These are phyloP conservation scores for Ormosia semicastrata DNA, from an alignment of 306 rosid species.

Conservation along the genomic window DNA sequence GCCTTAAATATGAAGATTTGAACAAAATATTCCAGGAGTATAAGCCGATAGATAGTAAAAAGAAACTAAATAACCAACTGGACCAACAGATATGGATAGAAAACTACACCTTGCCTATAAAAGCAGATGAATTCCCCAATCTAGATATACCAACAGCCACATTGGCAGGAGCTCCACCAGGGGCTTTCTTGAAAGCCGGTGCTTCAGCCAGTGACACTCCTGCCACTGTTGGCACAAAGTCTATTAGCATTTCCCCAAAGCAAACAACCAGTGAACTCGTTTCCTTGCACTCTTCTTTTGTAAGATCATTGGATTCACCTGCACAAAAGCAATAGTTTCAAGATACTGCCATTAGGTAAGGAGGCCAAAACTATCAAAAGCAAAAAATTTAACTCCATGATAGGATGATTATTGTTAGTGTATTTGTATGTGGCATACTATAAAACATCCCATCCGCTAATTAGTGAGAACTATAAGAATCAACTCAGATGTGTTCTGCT, in stretches of 20 bases:
- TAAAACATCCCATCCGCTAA: background rate
- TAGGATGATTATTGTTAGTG: background rate
- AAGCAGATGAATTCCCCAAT: slow-evolving; percentile 83
- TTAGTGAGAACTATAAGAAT: background rate
- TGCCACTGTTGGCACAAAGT: slow-evolving; percentile 80
- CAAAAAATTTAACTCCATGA: background rate
- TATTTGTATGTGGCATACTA: background rate
- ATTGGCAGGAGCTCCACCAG: slow-evolving; percentile 98
- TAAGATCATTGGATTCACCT: slow-evolving; percentile 31
- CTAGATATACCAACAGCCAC: slow-evolving; percentile 85
- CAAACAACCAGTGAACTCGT: slow-evolving; percentile 61
- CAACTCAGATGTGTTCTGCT: background rate
- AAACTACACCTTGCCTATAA: slow-evolving; percentile 75
- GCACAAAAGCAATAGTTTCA: slow-evolving; percentile 18
- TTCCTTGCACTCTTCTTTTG: slow-evolving; percentile 29
- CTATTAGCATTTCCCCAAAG: slow-evolving; percentile 85
- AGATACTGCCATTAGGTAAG: background rate
- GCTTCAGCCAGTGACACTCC: slow-evolving; percentile 96
- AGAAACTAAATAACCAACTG: slow-evolving; percentile 2
- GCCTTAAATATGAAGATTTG: background rate
- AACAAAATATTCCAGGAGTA: background rate
- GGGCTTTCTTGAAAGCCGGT: slow-evolving; percentile 87
- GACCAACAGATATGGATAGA: slow-evolving; percentile 2
- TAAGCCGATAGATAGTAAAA: background rate
- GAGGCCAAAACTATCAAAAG: background rate